phyloP scores from a whole-genome alignment of 2,329 filamentous ascomycete genomes.

The Xylariaceae sp. region DNA sequence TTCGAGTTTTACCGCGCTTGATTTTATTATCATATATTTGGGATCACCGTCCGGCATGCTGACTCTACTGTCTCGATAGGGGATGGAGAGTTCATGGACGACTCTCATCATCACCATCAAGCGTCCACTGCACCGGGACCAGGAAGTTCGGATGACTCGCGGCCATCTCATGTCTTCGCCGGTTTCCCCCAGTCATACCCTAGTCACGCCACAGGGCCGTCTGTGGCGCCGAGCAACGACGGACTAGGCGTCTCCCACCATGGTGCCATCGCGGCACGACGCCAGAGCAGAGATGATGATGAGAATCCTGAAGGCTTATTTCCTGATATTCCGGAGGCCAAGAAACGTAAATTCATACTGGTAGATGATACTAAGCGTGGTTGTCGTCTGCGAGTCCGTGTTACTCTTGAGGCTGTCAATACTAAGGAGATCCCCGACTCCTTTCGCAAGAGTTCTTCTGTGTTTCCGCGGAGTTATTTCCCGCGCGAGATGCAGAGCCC shows the following conservation, averaged over 20 bases:
- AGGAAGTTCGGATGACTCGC: constrained; percentile 59
- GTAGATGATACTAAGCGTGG: constrained; percentile 87
- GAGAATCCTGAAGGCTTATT: constrained; percentile 74
- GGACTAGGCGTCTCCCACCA: constrained; percentile 42
- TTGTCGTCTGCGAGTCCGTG: constrained; percentile 81
- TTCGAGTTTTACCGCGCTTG: constrained; percentile 26
- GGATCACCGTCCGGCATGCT: constrained; percentile 31
- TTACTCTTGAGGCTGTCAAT: constrained; percentile 90
- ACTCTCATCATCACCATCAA: constrained; percentile 69
- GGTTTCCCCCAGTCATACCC: constrained; percentile 40
- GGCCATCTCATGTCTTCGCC: constrained; percentile 42
- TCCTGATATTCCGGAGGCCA: constrained; percentile 83
- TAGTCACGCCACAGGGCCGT: constrained; percentile 44
- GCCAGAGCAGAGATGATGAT: constrained; percentile 43
- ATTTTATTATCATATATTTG: constrained; percentile 19
- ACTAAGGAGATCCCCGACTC: constrained; percentile 96
- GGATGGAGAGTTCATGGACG: constrained; percentile 64
- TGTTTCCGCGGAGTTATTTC: constrained; percentile 90
- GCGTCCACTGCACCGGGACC: constrained; percentile 56
- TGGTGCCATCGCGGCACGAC: constrained; percentile 38
- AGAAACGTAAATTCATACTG: constrained; percentile 94
- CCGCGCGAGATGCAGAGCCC: constrained; percentile 90
- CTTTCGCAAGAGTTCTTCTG: constrained; percentile 86
- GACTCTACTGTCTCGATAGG: constrained; percentile 48
- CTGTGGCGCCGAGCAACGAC: constrained; percentile 41